Base-by-base conservation (phyloP, 495 filamentous ascomycete genomes). In the Cercophora scortea region DNA sequence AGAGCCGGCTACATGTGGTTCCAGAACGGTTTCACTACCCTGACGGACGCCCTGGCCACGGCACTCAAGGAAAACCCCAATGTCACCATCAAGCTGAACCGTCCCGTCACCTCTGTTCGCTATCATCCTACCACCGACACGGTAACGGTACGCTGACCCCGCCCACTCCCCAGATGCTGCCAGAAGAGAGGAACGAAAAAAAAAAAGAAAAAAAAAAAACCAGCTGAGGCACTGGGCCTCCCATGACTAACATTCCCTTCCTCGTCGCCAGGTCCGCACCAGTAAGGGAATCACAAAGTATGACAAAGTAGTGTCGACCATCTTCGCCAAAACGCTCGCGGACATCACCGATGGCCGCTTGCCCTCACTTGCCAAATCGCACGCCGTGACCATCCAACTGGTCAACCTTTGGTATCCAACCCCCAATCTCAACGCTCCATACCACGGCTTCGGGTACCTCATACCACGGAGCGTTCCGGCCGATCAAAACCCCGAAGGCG, bases 371-470 rank as follows among this genome's bases (percentile, higher is more conserved):
- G 58, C 69, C 12, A 61, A 75, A 39, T 77, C 83, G 39, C 77
- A 79, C 47, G 79, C 87, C 17, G 85, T 89, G 12, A 92, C 86
- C 8, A 90, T 95, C 41, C 90, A 88, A 82, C 86, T 90, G 5
- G 85, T 97, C 41, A 97, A 96, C 67, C 76, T 99, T 17, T 96
- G 85, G 75, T 99, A 83, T 61, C 63, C 71, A 6, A 75, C 79
- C 18, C 79, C 84, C 2, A 58, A 81, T 17, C 68, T 95, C 34
- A 72, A 89, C 18, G 76, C 73, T 3, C 73, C 79, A 12, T 45
- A 64, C 45, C 67, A 71, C 35, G 93, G 94, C 40, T 95, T 97
- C 62, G 93, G 93, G 39, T 97, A 97, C 64, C 80, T 98, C 19
- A 84, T 98, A 39, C 72, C 74, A 7, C 87, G 88, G 1, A 80